Percentiles rank a stretch among this genome's conserved stretches.
Conservation (phyloP, 2,329 filamentous ascomycete species). For the Fusarium sp. region DNA sequence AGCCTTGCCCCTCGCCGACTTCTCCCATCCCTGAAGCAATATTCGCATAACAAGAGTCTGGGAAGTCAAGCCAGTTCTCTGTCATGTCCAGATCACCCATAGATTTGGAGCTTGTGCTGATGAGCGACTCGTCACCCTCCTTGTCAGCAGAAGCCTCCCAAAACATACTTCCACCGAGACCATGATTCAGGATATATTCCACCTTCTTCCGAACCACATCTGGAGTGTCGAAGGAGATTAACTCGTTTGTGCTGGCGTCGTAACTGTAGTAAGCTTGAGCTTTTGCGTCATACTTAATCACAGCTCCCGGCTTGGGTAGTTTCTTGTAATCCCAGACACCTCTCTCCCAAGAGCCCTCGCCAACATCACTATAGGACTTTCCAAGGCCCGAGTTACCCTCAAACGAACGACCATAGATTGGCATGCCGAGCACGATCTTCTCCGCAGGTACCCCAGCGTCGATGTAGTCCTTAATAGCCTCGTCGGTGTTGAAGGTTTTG, state of each 20-base stretch:
- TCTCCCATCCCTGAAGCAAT: conserved; percentile 46
- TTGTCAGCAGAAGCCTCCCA: conserved; percentile 35
- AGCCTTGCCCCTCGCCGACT: background rate
- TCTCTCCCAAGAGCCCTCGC: conserved; percentile 23
- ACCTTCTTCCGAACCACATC: conserved; percentile 20
- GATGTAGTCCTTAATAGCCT: conserved; percentile 20
- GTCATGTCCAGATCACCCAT: conserved; percentile 19
- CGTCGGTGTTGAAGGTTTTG: conserved; percentile 20
- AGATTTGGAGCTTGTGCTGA: conserved; percentile 14
- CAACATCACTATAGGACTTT: conserved; percentile 22
- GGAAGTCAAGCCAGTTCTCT: conserved; percentile 25
- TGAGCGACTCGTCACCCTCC: conserved; percentile 22
- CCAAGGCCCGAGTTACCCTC: conserved; percentile 25
- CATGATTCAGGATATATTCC: conserved; percentile 13
- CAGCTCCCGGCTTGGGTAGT: conserved; percentile 25
- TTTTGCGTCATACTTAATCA: conserved; percentile 13
- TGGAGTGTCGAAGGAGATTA: conserved; percentile 31
- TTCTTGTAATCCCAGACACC: conserved; percentile 36
- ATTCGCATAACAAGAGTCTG: conserved; percentile 65
- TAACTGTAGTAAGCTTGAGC: conserved; percentile 36
- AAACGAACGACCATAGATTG: conserved; percentile 33
- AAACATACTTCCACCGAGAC: conserved; percentile 35
- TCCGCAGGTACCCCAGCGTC: conserved; percentile 12
- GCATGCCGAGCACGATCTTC: conserved; percentile 33
- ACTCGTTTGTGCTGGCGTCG: conserved; percentile 18